These are phyloP conservation scores for Ophiostoma ips DNA, from an alignment of 2,329 filamentous ascomycete genomes.

Conservation along the genomic window DNA sequence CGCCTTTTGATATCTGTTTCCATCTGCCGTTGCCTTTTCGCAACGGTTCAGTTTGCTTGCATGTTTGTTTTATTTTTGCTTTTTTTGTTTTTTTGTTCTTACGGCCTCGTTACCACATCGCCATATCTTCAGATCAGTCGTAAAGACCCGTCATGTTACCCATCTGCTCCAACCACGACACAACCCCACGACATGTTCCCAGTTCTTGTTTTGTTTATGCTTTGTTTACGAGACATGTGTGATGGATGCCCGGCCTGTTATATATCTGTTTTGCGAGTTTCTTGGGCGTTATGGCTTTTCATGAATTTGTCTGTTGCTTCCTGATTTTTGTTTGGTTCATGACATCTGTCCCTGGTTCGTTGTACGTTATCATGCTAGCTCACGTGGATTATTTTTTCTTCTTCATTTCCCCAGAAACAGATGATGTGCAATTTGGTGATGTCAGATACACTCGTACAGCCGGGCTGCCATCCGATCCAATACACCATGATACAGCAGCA, in stretches of 20 bases:
- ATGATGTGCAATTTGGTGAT: no score
- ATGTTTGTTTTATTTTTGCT: neutral
- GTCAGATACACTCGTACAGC: no score
- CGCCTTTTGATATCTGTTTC: neutral
- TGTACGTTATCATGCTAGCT: neutral
- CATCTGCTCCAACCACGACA: neutral
- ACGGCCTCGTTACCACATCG: neutral
- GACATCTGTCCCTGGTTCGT: neutral
- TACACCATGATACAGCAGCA: no score
- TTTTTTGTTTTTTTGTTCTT: neutral
- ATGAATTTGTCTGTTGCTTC: neutral
- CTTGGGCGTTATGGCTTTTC: neutral
- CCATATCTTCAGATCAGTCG: neutral
- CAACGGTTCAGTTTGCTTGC: neutral
- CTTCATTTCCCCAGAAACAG: no score
- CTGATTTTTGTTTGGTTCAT: neutral
- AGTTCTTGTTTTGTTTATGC: neutral
- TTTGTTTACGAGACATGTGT: neutral
- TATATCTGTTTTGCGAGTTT: neutral
- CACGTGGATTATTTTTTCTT: no score
- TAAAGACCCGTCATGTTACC: neutral
- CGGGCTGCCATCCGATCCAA: no score
- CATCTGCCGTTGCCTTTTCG: neutral
- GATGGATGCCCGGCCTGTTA: no score
- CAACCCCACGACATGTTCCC: neutral